Evolutionary conservation across 108 stramenopile genomes (phyloP).

Genomic region (Cyclostephanos invisitatus): DNA sequence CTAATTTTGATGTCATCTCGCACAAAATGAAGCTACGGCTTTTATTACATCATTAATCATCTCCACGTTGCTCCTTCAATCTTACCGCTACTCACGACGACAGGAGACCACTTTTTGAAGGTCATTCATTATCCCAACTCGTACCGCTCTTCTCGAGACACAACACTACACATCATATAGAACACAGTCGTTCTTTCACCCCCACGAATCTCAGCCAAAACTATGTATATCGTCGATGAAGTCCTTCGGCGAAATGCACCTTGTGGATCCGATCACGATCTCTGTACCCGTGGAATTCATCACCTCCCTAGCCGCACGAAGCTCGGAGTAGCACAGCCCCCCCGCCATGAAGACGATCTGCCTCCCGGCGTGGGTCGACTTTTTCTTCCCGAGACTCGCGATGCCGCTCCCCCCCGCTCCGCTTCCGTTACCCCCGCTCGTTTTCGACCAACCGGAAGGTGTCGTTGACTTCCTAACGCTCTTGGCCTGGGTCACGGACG

Average conservation of each 20-base stretch:
- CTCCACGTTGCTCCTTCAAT: no score
- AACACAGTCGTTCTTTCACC: not conserved
- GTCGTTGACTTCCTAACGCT: constrained; percentile 51
- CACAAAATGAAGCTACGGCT: no score
- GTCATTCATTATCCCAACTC: no score
- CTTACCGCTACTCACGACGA: no score
- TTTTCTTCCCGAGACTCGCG: constrained; percentile 16
- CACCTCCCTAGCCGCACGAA: constrained; percentile 80
- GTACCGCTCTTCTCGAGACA: not conserved
- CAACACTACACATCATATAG: not conserved
- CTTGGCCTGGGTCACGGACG: constrained; percentile 28
- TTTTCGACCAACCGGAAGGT: constrained; percentile 59
- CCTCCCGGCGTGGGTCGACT: constrained; percentile 61
- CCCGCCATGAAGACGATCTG: constrained; percentile 89
- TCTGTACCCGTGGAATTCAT: constrained; percentile 76
- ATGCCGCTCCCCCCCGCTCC: not conserved
- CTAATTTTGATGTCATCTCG: not conserved
- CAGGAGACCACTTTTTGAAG: not conserved
- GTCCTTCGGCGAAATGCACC: constrained; percentile 67
- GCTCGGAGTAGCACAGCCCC: constrained; percentile 85
- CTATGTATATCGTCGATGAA: constrained; percentile 61
- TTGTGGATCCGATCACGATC: constrained; percentile 81
- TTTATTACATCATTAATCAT: no score
- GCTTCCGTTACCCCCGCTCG: not conserved
- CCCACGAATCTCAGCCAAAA: constrained; percentile 4